Conservation (phyloP, 768 basidiomycete genomes). For the Naganishia vaughanmartiniae region DNA sequence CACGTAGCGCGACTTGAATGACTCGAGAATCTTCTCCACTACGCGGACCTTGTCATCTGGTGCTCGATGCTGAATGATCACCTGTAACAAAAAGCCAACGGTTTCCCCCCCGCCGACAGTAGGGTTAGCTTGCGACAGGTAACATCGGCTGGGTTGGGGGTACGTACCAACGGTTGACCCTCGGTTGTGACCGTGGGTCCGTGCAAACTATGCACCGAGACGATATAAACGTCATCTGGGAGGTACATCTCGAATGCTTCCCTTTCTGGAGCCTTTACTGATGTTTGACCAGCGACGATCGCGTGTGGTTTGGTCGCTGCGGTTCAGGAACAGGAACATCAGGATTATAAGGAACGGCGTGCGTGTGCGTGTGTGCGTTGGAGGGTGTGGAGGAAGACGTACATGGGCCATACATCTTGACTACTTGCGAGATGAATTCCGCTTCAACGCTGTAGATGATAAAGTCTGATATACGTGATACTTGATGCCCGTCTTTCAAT, state of each 20-base stretch:
- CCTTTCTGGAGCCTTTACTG: constrained; percentile 91
- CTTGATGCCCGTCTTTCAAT: constrained; percentile 75
- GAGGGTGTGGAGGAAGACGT: constrained; percentile 51
- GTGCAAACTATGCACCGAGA: constrained; percentile 91
- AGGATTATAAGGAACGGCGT: too few relatives aligned
- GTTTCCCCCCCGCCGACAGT: too few relatives aligned
- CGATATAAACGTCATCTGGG: constrained; percentile 78
- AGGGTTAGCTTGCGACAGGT: neutral
- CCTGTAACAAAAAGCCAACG: constrained; percentile 56
- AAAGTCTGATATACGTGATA: constrained; percentile 84
- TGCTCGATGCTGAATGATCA: constrained; percentile 82
- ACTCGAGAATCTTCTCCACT: constrained; percentile 77
- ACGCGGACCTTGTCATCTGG: constrained; percentile 67
- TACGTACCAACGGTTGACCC: constrained; percentile 81
- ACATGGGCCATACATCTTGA: constrained; percentile 89
- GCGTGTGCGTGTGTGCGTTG: too few relatives aligned
- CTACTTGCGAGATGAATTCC: constrained; percentile 77
- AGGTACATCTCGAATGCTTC: constrained; percentile 83
- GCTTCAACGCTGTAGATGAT: constrained; percentile 96
- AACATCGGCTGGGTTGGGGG: neutral
- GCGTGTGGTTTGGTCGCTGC: constrained; percentile 87
- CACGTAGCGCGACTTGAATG: constrained; percentile 79
- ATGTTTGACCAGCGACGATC: constrained; percentile 91
- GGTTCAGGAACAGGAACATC: neutral
- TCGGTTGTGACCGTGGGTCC: constrained; percentile 83